Base-by-base conservation (phyloP, 441 rosid species). In the Populus hybrid region DNA sequence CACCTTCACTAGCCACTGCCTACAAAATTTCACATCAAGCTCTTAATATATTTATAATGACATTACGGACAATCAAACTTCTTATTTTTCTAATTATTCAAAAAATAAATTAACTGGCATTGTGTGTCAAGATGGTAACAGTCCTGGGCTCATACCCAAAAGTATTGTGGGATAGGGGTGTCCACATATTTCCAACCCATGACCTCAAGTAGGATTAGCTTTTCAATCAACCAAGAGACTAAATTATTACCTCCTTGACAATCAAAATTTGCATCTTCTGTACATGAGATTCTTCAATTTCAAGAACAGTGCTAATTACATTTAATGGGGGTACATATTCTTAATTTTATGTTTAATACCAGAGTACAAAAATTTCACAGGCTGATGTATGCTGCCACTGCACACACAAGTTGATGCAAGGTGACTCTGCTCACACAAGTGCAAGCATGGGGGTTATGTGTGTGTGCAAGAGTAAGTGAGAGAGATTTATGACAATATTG, bases 1-100 rank as follows among this genome's bases (percentile, higher is more conserved):
- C 98, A 30, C 99, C 99, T 90, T 94, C 99, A 85, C 98, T 97
- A 83, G 98, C 99, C 79, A 93, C 99, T 65, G 99, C 99, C 99
- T 96, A 79, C 76, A 81, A 82, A 68, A 80, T 82, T 83, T 77
- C 74, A 80, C 80, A 79, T 38, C 8, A 78, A 66, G 35, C 74
- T 81, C 61, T 76, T 59, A 71, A 67, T 70, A 6, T 72, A 46
- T 46, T 46, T 46, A 3, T 14, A 1, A 46, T 46, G 57, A 46
- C 57, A 46, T 46, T 46, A 46, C 14, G 57, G 21, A 24, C 50
- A 32, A 70, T 14, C 23, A 28, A 69, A 67, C 70, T 40, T 69
- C 38, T 12, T 67, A 36, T 40, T 67, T 16, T 30, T 63, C 72
- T 42, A 35, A 69, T 38, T 53, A 57, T 46, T 46, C 10, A 23